Percentiles rank a stretch among this genome's conserved stretches.
phyloP scores from a whole-genome alignment of 176 grass and related monocot genomes.

The Chrysopogon serrulatus region DNA sequence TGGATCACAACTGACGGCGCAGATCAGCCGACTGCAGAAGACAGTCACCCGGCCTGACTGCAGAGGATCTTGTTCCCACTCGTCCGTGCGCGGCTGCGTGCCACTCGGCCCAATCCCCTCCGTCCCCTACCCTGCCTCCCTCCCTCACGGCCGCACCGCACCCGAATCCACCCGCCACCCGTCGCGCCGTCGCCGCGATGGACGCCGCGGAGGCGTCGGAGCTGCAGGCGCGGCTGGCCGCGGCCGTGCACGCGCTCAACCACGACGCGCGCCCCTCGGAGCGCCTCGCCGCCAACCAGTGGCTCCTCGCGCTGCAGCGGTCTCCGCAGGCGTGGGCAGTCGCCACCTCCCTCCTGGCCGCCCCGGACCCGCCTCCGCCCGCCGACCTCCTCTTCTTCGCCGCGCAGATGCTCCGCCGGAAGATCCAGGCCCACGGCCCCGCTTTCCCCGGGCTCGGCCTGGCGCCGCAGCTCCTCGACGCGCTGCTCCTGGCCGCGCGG shows the following conservation, averaged over 20 bases:
- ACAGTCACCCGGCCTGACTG: too few species aligned
- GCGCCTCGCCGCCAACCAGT: constrained; percentile 33
- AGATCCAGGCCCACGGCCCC: constrained; percentile 30
- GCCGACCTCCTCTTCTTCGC: constrained; percentile 40
- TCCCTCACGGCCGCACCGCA: not conserved
- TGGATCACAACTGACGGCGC: too few species aligned
- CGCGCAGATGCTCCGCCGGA: constrained; percentile 67
- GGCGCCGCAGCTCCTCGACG: constrained; percentile 39
- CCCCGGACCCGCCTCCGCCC: constrained; percentile 39
- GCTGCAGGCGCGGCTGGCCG: constrained; percentile 56
- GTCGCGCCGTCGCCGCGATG: constrained; percentile 26
- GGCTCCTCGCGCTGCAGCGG: constrained; percentile 37
- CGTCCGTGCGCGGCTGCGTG: constrained; percentile 16
- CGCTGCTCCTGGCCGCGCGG: constrained; percentile 63
- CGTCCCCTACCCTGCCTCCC: not conserved
- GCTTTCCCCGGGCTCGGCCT: not conserved
- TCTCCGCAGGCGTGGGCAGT: constrained; percentile 35
- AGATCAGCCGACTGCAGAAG: too few species aligned
- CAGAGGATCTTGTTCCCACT: not conserved
- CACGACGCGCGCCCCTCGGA: constrained; percentile 6
- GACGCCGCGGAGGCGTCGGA: constrained; percentile 36
- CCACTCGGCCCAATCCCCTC: constrained; percentile 39
- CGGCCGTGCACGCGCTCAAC: constrained; percentile 56
- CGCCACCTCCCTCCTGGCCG: constrained; percentile 28
- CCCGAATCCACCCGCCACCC: constrained; percentile 18